Evolutionary conservation across 345 rosid genomes (phyloP).

Genomic region (Microcos paniculata): DNA sequence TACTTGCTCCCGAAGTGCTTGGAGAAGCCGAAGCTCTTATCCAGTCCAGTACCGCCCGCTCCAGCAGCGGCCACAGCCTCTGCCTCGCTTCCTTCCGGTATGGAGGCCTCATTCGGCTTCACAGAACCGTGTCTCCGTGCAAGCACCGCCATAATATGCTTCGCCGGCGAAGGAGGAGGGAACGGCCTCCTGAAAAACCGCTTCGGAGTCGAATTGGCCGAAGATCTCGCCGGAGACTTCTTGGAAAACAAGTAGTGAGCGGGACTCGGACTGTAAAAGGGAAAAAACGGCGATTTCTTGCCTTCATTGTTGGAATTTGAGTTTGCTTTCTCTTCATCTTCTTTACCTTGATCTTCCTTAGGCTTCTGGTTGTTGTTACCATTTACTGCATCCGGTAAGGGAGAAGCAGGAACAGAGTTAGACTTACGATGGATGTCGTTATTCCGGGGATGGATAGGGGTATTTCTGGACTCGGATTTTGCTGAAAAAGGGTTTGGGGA

Average conservation of each 20-base stretch:
- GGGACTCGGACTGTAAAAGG: constrained; percentile 88
- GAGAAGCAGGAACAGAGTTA: constrained; percentile 17
- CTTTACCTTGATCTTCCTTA: constrained; percentile 18
- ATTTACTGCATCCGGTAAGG: constrained; percentile 26
- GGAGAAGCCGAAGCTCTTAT: constrained; percentile 86
- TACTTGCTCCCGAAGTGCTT: constrained; percentile 70
- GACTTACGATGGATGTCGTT: constrained; percentile 14
- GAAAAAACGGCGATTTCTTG: constrained; percentile 77
- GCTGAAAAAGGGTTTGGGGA: constrained; percentile 45
- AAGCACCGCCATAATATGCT: constrained; percentile 77
- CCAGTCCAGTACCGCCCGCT: constrained; percentile 36
- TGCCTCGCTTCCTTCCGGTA: constrained; percentile 65
- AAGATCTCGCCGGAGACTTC: constrained; percentile 74
- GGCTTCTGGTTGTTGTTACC: constrained; percentile 11
- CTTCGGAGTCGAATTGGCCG: constrained; percentile 77
- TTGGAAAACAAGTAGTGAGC: constrained; percentile 80
- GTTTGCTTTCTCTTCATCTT: constrained; percentile 1
- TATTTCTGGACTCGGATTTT: constrained; percentile 22
- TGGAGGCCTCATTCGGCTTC: constrained; percentile 59
- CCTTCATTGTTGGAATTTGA: constrained; percentile 33
- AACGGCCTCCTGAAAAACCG: constrained; percentile 74
- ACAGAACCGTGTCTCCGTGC: constrained; percentile 66
- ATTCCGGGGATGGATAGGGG: constrained; percentile 32
- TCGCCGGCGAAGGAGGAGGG: constrained; percentile 98
- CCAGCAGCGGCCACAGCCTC: constrained; percentile 33